A percentile compares a stretch with the other conserved stretches of the same genome.
phyloP scores from a whole-genome alignment of 345 rosid genomes.

The Odontarrhena argentea region DNA sequence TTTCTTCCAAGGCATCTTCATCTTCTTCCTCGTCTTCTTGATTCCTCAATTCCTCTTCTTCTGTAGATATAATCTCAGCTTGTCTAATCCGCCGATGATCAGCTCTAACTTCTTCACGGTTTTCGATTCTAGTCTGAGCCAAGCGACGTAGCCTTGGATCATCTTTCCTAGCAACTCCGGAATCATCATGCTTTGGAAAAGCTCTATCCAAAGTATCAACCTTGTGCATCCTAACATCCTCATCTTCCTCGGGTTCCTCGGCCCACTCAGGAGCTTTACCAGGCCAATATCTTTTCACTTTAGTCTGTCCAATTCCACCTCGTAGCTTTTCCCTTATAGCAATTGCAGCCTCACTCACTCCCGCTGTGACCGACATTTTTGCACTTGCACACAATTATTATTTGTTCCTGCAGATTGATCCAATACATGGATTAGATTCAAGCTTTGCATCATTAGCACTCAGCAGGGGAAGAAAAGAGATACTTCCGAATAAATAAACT shows the following conservation, averaged over 20 bases:
- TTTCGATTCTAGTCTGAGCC: constrained; percentile 59
- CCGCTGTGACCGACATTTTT: constrained; percentile 75
- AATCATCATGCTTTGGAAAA: constrained; percentile 50
- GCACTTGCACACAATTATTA: background rate
- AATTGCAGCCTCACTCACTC: constrained; percentile 61
- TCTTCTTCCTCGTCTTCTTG: constrained; percentile 65
- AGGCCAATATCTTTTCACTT: constrained; percentile 78
- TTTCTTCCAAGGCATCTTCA: constrained; percentile 63
- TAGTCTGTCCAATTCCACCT: constrained; percentile 70
- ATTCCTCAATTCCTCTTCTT: constrained; percentile 57
- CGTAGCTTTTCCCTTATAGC: constrained; percentile 70
- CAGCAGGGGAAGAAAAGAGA: background rate
- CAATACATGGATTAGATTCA: constrained; percentile 8
- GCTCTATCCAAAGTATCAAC: constrained; percentile 56
- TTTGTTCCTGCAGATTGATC: constrained; percentile 19
- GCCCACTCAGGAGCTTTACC: constrained; percentile 83
- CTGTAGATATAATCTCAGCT: constrained; percentile 65
- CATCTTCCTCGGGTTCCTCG: constrained; percentile 66
- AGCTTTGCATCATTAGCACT: background rate
- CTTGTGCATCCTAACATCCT: constrained; percentile 56
- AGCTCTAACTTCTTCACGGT: constrained; percentile 70
- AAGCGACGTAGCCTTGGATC: constrained; percentile 74
- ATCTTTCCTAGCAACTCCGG: constrained; percentile 47
- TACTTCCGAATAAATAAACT: background rate
- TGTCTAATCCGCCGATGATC: constrained; percentile 66